These are phyloP conservation scores for Macadamia integrifolia DNA, from an alignment of 164 flowering plant genomes.

Conservation along the genomic window DNA sequence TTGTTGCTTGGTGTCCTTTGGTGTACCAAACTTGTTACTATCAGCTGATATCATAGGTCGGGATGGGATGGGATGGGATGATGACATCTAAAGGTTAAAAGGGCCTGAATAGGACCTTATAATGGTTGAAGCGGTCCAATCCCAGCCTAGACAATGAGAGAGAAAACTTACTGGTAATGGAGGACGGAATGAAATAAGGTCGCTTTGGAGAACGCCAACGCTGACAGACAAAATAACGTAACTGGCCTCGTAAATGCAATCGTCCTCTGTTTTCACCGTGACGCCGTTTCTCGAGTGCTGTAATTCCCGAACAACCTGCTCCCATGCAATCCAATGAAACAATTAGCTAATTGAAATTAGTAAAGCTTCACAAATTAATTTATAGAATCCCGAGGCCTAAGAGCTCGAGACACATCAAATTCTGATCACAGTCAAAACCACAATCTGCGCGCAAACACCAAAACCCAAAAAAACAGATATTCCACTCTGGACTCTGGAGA, in stretches of 20 bases:
- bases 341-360: too few species aligned
- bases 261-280: conserved; percentile 74
- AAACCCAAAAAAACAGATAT: not conserved
- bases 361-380: too few species aligned
- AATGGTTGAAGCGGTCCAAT: too few species aligned
- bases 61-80: too few species aligned
- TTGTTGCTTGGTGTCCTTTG: too few species aligned
- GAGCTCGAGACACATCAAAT: conserved; percentile 2
- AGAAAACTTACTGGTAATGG: conserved; percentile 67
- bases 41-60: too few species aligned
- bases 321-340: not conserved
- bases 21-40: too few species aligned
- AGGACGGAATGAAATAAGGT: conserved; percentile 72
- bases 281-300: conserved; percentile 80
- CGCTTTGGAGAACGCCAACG: conserved; percentile 89
- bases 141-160: too few species aligned
- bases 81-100: too few species aligned
- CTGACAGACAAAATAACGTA: conserved; percentile 80
- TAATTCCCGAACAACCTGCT: conserved; percentile 86
- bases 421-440: conserved; percentile 30
- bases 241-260: conserved; percentile 60
- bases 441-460: conserved; percentile 16
- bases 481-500: not conserved
- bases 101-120: too few species aligned
- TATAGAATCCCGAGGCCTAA: not conserved